Conservation (phyloP, 75 land plant genomes). For the Larix kaempferi region DNA sequence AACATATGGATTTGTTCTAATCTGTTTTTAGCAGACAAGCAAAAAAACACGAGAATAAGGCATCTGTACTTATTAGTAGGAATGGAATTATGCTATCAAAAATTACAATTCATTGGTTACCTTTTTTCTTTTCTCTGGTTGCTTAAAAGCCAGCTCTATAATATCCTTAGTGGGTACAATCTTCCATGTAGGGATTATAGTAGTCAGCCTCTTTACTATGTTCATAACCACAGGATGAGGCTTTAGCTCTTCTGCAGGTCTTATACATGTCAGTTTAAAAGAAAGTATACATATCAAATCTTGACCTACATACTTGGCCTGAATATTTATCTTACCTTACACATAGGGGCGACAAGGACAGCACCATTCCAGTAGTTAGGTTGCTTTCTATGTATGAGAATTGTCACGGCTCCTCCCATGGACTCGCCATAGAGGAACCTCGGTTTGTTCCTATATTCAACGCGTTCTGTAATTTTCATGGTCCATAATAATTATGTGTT, state of each 20-base stretch:
- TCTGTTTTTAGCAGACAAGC: slow-evolving; percentile 33
- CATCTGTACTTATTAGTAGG: not conserved
- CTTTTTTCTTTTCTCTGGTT: slow-evolving; percentile 34
- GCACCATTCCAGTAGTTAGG: slow-evolving; percentile 76
- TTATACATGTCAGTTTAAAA: not conserved
- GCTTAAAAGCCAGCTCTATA: slow-evolving; percentile 28
- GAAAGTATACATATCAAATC: not conserved
- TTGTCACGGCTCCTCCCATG: slow-evolving; percentile 84
- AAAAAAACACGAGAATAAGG: too few species aligned
- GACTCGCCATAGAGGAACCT: slow-evolving; percentile 83
- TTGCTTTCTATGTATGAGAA: slow-evolving; percentile 48
- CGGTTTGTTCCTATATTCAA: slow-evolving; percentile 54
- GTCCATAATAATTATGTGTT: not conserved
- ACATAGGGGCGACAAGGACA: slow-evolving; percentile 86
- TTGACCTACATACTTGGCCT: not conserved
- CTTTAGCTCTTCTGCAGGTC: slow-evolving; percentile 47
- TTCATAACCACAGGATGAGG: slow-evolving; percentile 46
- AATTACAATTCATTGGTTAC: slow-evolving; percentile 8
- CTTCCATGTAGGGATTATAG: slow-evolving; percentile 57
- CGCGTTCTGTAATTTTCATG: slow-evolving; percentile 31
- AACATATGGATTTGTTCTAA: slow-evolving; percentile 59
- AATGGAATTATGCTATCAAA: not conserved
- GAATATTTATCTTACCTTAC: slow-evolving; percentile 58
- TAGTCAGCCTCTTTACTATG: slow-evolving; percentile 18
- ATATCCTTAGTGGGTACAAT: slow-evolving; percentile 51